A percentile compares a stretch with the other conserved stretches of the same genome.
Conservation (phyloP, 202 grass and related monocot species). For the Hordeum pubiflorum region DNA sequence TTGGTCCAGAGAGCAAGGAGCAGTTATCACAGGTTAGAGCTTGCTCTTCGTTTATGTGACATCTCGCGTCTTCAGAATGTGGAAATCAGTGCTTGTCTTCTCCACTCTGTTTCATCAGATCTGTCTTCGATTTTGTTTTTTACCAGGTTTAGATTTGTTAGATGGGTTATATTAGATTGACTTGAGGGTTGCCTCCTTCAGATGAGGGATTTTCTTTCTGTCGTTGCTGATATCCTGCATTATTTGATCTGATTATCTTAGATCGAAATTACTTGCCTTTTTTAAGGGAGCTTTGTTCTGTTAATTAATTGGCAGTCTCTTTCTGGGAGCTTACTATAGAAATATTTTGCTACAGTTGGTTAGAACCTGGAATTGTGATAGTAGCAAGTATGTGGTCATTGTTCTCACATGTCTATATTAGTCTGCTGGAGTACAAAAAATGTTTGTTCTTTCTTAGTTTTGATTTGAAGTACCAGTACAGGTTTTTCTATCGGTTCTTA, state of each 20-base stretch:
- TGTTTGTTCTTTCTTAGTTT: not conserved
- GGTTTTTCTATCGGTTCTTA: conserved; percentile 14
- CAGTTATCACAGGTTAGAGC: conserved; percentile 82
- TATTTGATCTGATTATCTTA: not conserved
- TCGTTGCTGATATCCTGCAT: not conserved
- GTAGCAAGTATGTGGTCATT: not conserved
- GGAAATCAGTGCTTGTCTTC: not conserved
- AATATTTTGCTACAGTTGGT: conserved; percentile 7
- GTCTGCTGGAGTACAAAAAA: not conserved
- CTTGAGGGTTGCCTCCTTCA: not conserved
- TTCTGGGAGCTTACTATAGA: not conserved
- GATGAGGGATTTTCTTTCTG: not conserved
- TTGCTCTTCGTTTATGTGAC: conserved; percentile 33
- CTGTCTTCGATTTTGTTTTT: conserved; percentile 7
- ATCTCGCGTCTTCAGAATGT: not conserved
- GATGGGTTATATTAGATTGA: not conserved
- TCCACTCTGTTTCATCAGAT: not conserved
- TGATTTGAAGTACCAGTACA: conserved; percentile 10
- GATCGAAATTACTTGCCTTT: not conserved
- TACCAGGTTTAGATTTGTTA: conserved; percentile 3
- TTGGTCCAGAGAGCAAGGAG: conserved; percentile 58
- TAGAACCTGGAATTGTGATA: conserved; percentile 17
- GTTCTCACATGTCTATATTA: conserved; percentile 1
- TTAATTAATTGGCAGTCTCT: not conserved
- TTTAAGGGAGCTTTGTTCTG: not conserved